These are phyloP conservation scores for Zasmidium citrigriseum DNA, from an alignment of 2,329 filamentous ascomycete genomes.

Conservation along the genomic window DNA sequence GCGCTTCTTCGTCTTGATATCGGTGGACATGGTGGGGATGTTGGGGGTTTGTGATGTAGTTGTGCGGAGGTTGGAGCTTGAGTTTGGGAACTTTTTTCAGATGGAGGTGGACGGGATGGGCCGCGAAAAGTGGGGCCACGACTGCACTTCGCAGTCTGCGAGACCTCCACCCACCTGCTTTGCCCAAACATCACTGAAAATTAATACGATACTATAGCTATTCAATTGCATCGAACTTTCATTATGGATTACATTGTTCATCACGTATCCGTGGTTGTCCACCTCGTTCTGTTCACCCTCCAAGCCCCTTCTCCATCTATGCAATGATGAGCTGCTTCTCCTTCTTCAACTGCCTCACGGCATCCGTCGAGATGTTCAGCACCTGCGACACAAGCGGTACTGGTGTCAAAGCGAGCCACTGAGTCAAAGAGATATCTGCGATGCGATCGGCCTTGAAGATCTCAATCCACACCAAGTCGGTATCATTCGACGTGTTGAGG, in stretches of 20 bases:
- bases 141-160: too few species aligned
- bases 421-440: conserved; percentile 65
- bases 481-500: conserved; percentile 65
- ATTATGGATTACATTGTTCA: too few species aligned
- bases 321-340: conserved; percentile 23
- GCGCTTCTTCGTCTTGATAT: conserved; percentile 37
- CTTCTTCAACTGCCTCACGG: conserved; percentile 19
- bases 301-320: too few species aligned
- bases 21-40: conserved; percentile 29
- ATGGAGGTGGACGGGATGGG: too few species aligned
- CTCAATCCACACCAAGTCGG: conserved; percentile 68
- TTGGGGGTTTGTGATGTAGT: background rate
- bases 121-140: too few species aligned
- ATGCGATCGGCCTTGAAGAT: conserved; percentile 69
- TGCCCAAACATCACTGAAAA: too few species aligned
- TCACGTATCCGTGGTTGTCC: too few species aligned
- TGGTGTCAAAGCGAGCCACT: conserved; percentile 70
- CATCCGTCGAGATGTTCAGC: conserved; percentile 12
- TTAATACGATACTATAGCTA: too few species aligned
- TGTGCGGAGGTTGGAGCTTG: background rate
- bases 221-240: too few species aligned
- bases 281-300: too few species aligned
- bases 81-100: too few species aligned
- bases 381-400: conserved; percentile 54
- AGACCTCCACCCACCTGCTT: too few species aligned